Percentiles rank a stretch among this genome's conserved stretches.
These are phyloP conservation scores for Salvia miltiorrhiza DNA, from an alignment of 257 asterid species.

Conservation along the genomic window DNA sequence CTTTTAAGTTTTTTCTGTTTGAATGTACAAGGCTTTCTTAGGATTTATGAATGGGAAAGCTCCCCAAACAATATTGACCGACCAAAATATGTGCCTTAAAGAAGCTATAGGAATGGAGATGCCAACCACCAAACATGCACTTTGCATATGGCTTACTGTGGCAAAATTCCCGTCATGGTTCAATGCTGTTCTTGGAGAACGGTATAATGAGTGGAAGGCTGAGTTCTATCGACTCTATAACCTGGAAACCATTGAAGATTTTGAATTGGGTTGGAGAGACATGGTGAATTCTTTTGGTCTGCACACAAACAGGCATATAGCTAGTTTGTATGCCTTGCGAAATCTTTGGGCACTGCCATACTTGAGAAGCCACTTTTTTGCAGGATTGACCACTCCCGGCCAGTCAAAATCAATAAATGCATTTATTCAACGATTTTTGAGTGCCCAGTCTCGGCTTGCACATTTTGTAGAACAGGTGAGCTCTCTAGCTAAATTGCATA, in stretches of 20 bases:
- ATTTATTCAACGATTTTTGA: slow-evolving; percentile 89
- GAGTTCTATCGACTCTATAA: slow-evolving; percentile 85
- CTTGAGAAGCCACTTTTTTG: slow-evolving; percentile 91
- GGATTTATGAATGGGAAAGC: slow-evolving; percentile 93
- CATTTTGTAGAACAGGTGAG: slow-evolving; percentile 95
- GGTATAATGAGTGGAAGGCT: slow-evolving; percentile 90
- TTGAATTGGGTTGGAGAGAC: slow-evolving; percentile 91
- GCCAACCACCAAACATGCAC: slow-evolving; percentile 89
- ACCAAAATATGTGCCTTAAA: slow-evolving; percentile 89
- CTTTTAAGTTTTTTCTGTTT: slow-evolving; percentile 24
- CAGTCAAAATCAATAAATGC: slow-evolving; percentile 86
- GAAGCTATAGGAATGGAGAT: slow-evolving; percentile 87
- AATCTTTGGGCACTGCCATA: slow-evolving; percentile 90
- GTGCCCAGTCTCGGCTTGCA: slow-evolving; percentile 92
- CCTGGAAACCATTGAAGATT: slow-evolving; percentile 75
- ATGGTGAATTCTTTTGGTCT: slow-evolving; percentile 86
- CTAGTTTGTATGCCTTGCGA: slow-evolving; percentile 69
- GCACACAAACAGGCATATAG: slow-evolving; percentile 85
- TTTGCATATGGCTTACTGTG: slow-evolving; percentile 93
- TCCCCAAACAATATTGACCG: slow-evolving; percentile 88
- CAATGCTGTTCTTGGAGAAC: slow-evolving; percentile 88
- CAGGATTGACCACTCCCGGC: slow-evolving; percentile 84
- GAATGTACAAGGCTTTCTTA: slow-evolving; percentile 58
- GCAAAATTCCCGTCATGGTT: slow-evolving; percentile 97
- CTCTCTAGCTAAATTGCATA: slow-evolving; percentile 18